Percentiles rank a stretch among this genome's conserved stretches.
These are phyloP conservation scores for Pleurotus tuber-regium DNA, from an alignment of 768 basidiomycete genomes.

Conservation along the genomic window DNA sequence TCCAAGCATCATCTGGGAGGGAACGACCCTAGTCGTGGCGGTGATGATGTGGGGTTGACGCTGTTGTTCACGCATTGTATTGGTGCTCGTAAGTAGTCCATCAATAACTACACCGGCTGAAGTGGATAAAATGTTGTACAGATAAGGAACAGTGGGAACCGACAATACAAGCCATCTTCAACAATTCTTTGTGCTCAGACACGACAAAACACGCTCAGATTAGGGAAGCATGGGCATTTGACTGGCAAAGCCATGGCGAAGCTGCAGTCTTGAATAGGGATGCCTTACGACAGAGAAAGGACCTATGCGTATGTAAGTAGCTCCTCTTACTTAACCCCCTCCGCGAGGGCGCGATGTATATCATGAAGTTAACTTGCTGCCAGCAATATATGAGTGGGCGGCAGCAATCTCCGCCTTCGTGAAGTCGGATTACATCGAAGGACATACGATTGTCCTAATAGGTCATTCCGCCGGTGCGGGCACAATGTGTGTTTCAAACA, in stretches of 20 bases:
- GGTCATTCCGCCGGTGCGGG: slow-evolving; percentile 46
- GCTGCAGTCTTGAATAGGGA: slow-evolving; percentile 41
- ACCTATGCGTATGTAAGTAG: slow-evolving; percentile 35
- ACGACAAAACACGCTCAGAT: slow-evolving; percentile 18
- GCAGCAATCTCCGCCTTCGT: slow-evolving; percentile 33
- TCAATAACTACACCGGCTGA: neutral
- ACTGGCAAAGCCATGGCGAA: slow-evolving; percentile 53
- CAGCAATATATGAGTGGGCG: slow-evolving; percentile 38
- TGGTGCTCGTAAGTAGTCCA: slow-evolving; percentile 2
- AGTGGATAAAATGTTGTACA: slow-evolving; percentile 16
- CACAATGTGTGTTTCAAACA: slow-evolving; percentile 34
- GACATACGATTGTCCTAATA: slow-evolving; percentile 35
- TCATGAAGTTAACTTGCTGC: neutral
- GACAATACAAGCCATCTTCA: slow-evolving; percentile 36
- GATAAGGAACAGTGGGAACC: slow-evolving; percentile 61
- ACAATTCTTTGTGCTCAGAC: neutral
- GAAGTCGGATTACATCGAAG: slow-evolving; percentile 25
- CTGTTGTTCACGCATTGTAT: slow-evolving; percentile 2
- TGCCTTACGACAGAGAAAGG: slow-evolving; percentile 26
- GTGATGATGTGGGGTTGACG: neutral
- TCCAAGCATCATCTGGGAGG: neutral
- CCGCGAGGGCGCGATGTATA: neutral
- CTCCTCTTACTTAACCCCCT: neutral
- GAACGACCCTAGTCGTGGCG: neutral
- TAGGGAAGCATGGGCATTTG: slow-evolving; percentile 48